Evolutionary conservation across 129 eudicot genomes (phyloP), one percentile per base, ranked within the genome.

Genomic region (Tagetes erecta): DNA sequence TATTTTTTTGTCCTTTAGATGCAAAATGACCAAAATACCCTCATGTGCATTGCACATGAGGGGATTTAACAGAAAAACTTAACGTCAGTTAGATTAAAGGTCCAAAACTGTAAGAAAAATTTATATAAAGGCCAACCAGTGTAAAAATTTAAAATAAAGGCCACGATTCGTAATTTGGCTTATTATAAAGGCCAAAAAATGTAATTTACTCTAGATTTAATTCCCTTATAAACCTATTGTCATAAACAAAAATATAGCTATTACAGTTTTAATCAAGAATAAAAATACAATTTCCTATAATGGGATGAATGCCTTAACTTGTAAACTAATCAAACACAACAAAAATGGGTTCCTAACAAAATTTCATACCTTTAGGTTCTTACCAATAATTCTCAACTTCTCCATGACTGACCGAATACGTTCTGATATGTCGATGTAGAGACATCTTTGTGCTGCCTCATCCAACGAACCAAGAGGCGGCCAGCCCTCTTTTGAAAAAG

Each of bases 391-490:
- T 42, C 99, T 83, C 72, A 94, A 67, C 38, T 71, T 85, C 86
- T 94, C 99, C 96, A 94, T 75, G 46, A 75, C 88, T 0, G 57
- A 80, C 66, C 76, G 84, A 35, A 94, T 90, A 77, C 87, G 87
- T 64, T 91, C 91, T 2, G 99, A 88, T 58, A 94, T 86, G 56
- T 76, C 73, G 8, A 87, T 62, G 79, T 88, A 94, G 4, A 94
- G 84, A 68, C 77, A 76, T 78, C 78, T 84, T 80, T 94, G 97
- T 20, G 99, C 91, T 0, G 86, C 85, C 77, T 86, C 96, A 55
- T 94, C 85, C 67, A 94, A 42, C 13, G 5, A 79, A 62, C 91
- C 96, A 41, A 84, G 70, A 10, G 76, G 82, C 10, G 99, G 97
- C 99, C 99, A 94, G 7, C 90, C 88, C 11, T 47, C 12, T n/a